These are phyloP conservation scores for Pholiota microspora DNA, from an alignment of 768 basidiomycete species.

Conservation along the genomic window DNA sequence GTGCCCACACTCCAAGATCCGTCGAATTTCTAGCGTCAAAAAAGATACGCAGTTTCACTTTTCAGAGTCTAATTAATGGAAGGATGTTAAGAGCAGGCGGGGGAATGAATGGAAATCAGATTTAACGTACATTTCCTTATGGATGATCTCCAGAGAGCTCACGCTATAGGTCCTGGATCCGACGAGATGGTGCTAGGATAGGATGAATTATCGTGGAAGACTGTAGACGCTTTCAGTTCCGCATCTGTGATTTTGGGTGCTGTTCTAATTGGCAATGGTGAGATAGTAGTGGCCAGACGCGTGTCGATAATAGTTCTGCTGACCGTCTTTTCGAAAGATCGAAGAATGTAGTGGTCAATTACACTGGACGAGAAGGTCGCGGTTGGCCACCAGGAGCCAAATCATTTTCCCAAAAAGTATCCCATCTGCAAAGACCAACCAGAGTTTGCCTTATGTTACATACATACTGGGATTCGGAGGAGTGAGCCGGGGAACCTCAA, in stretches of 20 bases:
- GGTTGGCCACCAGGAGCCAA: constrained; percentile 2
- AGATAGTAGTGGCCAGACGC: background rate
- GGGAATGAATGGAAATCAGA: background rate
- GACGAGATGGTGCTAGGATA: background rate
- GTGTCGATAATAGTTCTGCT: background rate
- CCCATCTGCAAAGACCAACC: background rate
- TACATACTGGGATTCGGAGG: background rate
- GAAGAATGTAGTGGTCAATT: background rate
- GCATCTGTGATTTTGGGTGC: background rate
- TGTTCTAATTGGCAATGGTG: background rate
- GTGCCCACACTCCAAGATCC: background rate
- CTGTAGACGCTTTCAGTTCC: background rate
- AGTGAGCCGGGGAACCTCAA: background rate
- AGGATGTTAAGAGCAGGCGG: background rate
- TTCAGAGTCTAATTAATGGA: background rate
- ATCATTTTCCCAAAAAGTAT: constrained; percentile 1
- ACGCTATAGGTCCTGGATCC: background rate
- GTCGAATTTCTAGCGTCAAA: background rate
- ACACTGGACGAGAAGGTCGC: too few species aligned
- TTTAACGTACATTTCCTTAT: background rate
- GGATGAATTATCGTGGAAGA: background rate
- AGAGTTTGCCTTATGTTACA: background rate
- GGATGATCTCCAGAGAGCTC: background rate
- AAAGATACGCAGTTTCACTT: background rate
- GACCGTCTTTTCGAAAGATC: background rate